These are phyloP conservation scores for Aechmea fasciata DNA, from an alignment of 176 grass and related monocot genomes.

Conservation along the genomic window DNA sequence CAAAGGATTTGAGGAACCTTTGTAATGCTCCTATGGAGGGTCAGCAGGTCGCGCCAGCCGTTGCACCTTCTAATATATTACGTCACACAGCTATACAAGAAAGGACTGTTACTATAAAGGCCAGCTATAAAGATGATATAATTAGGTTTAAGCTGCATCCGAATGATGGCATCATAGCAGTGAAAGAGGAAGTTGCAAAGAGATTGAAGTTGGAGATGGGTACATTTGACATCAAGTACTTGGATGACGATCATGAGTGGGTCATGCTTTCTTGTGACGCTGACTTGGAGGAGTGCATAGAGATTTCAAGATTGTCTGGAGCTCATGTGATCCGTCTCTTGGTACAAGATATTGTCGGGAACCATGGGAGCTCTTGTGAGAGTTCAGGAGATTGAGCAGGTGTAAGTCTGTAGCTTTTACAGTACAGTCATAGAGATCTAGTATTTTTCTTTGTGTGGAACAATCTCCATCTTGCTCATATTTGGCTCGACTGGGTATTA, in stretches of 20 bases:
- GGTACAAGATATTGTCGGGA: slow-evolving; percentile 5
- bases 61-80: not conserved
- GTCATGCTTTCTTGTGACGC: slow-evolving; percentile 21
- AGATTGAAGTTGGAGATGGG: slow-evolving; percentile 19
- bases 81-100: not conserved
- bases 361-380: slow-evolving; percentile 11
- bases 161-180: not conserved
- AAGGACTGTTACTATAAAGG: slow-evolving; percentile 3
- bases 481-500: no score
- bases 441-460: no score
- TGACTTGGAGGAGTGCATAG: slow-evolving; percentile 23
- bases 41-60: slow-evolving; percentile 1
- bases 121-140: slow-evolving; percentile 19
- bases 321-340: slow-evolving; percentile 17
- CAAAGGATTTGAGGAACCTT: slow-evolving; percentile 9
- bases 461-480: no score
- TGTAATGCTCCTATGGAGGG: slow-evolving; percentile 2
- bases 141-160: slow-evolving; percentile 9
- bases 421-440: not conserved
- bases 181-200: slow-evolving; percentile 22
- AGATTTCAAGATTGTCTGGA: slow-evolving; percentile 14
- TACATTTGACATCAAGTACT: slow-evolving; percentile 22
- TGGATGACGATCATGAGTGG: slow-evolving; percentile 26
- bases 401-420: not conserved
- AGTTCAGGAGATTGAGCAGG: slow-evolving; percentile 5